These are phyloP conservation scores for Amborella trichopoda DNA, from an alignment of 164 flowering plant genomes.

Conservation along the genomic window DNA sequence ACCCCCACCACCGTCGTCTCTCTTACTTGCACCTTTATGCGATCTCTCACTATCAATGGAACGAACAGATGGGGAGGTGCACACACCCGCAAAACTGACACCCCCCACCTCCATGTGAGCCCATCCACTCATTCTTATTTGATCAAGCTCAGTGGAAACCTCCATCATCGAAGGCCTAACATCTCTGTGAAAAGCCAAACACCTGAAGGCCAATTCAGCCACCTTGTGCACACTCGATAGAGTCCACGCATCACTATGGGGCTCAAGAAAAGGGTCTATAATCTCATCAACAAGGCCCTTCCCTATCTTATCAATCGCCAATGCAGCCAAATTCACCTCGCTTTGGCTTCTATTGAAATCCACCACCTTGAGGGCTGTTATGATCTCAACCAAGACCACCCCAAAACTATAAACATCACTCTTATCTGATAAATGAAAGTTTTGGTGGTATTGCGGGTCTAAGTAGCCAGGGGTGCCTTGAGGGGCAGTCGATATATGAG, in stretches of 20 bases:
- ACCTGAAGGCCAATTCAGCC: conserved; percentile 80
- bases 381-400: conserved; percentile 82
- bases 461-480: conserved; percentile 97
- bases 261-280: conserved; percentile 56
- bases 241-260: conserved; percentile 38
- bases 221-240: conserved; percentile 46
- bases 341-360: conserved; percentile 50
- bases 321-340: conserved; percentile 70
- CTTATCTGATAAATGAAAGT: conserved; percentile 71
- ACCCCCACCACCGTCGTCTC: conserved; percentile 9
- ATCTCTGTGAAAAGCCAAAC: conserved; percentile 77
- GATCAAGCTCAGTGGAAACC: conserved; percentile 68
- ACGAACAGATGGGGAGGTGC: conserved; percentile 17
- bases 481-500: conserved; percentile 87
- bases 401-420: conserved; percentile 97
- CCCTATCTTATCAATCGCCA: conserved; percentile 56
- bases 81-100: conserved; percentile 4
- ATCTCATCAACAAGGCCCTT: conserved; percentile 59
- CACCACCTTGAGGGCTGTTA: conserved; percentile 59
- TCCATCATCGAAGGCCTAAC: conserved; percentile 90
- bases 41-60: conserved; percentile 24
- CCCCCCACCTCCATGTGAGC: conserved; percentile 14
- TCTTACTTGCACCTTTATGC: conserved; percentile 9
- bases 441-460: conserved; percentile 88
- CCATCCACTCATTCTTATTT: conserved; percentile 30